phyloP scores from a whole-genome alignment of 768 basidiomycete species.

The Leccinum fibrillosum region DNA sequence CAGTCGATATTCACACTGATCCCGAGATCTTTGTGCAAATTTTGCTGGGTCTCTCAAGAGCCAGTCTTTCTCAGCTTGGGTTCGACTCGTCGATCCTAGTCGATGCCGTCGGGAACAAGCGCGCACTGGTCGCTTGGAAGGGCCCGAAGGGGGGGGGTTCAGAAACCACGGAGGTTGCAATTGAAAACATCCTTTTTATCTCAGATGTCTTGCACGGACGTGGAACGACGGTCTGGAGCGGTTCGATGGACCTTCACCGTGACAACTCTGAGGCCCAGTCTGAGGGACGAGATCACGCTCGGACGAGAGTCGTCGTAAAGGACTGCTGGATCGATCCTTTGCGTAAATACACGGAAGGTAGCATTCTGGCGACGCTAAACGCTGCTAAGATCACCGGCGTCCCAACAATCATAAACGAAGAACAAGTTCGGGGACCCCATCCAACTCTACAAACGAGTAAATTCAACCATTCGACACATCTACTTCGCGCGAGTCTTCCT shows the following conservation, averaged over 20 bases:
- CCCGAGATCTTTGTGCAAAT: background rate
- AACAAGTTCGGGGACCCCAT: background rate
- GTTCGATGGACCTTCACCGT: background rate
- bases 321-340: background rate
- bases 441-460: background rate
- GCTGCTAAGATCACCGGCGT: background rate
- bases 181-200: background rate
- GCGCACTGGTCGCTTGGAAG: background rate
- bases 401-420: background rate
- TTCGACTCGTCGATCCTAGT: background rate
- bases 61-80: background rate
- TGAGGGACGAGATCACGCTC: background rate
- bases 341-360: background rate
- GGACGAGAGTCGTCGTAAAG: background rate
- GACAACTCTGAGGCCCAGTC: background rate
- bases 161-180: background rate
- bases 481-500: background rate
- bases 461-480: background rate
- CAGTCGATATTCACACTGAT: background rate
- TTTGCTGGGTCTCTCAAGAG: background rate
- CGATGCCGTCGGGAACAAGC: background rate
- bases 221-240: background rate
- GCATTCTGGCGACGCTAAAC: background rate
- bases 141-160: background rate
- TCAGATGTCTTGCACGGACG: background rate